phyloP scores from a whole-genome alignment of 805 yeast genomes.

The Lipomyces spencermartinsiae region DNA sequence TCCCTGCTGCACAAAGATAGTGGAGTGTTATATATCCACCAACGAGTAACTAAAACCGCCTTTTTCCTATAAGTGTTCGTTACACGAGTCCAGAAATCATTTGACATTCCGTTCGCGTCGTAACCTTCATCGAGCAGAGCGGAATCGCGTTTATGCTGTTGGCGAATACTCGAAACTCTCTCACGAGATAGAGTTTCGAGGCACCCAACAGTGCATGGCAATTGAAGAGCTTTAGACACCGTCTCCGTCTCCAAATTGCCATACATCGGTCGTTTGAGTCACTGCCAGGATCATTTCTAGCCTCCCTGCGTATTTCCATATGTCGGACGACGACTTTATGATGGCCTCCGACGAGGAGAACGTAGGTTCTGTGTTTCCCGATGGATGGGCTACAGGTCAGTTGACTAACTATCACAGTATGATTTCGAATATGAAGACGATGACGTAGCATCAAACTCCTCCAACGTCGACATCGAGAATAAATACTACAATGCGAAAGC shows the following conservation, averaged over 20 bases:
- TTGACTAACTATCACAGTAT: constrained; percentile 37
- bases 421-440: constrained; percentile 49
- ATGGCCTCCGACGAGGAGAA: constrained; percentile 50
- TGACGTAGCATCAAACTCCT: constrained; percentile 43
- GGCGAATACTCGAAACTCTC: too few species aligned
- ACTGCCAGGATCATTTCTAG: background rate
- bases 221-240: too few species aligned
- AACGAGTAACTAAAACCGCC: too few species aligned
- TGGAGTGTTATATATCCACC: too few species aligned
- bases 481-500: constrained; percentile 50
- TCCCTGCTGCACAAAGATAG: too few species aligned
- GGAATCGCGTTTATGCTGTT: too few species aligned
- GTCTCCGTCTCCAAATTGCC: background rate
- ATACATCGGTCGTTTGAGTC: background rate
- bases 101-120: too few species aligned
- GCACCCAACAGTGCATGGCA: background rate
- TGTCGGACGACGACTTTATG: constrained; percentile 51
- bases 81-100: too few species aligned
- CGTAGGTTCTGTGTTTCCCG: constrained; percentile 36
- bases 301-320: constrained; percentile 14
- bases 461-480: constrained; percentile 44
- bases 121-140: too few species aligned
- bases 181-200: background rate
- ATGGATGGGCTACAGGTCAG: background rate
- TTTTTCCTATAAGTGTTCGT: too few species aligned